phyloP scores from a whole-genome alignment of 1,284 basidiomycete genomes.

The Stereum hirsutum region DNA sequence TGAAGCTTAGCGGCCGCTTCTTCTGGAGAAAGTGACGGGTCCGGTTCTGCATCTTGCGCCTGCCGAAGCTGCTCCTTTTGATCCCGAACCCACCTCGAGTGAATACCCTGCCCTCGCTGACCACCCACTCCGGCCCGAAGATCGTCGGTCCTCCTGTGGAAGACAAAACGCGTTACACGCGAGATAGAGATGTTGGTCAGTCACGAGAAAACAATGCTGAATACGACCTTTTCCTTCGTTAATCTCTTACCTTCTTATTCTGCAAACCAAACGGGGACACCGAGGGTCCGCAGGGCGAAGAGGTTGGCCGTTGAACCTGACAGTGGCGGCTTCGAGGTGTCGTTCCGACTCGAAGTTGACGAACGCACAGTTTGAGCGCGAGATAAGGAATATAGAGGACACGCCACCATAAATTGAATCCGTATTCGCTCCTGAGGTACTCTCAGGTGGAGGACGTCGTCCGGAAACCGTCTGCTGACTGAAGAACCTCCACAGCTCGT shows the following conservation, averaged over 20 bases:
- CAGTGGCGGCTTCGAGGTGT: slow-evolving; percentile 62
- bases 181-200: no score
- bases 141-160: slow-evolving; percentile 87
- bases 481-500: slow-evolving; percentile 89
- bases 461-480: slow-evolving; percentile 25
- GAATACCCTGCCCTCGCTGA: slow-evolving; percentile 83
- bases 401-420: slow-evolving; percentile 43
- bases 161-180: no score
- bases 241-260: slow-evolving; percentile 73
- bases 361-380: slow-evolving; percentile 89
- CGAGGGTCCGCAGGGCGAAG: slow-evolving; percentile 61
- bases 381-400: slow-evolving; percentile 86
- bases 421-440: slow-evolving; percentile 7
- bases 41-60: slow-evolving; percentile 11
- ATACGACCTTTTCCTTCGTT: no score
- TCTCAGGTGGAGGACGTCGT: no score
- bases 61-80: slow-evolving; percentile 29
- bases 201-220: no score
- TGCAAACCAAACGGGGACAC: slow-evolving; percentile 78
- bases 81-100: slow-evolving; percentile 71
- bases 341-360: slow-evolving; percentile 73
- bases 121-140: slow-evolving; percentile 85
- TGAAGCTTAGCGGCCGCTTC: slow-evolving; percentile 16
- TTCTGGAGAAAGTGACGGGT: slow-evolving; percentile 19
- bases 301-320: slow-evolving; percentile 60